phyloP scores from a whole-genome alignment of 805 yeast species.

The Candida tammaniensis region DNA sequence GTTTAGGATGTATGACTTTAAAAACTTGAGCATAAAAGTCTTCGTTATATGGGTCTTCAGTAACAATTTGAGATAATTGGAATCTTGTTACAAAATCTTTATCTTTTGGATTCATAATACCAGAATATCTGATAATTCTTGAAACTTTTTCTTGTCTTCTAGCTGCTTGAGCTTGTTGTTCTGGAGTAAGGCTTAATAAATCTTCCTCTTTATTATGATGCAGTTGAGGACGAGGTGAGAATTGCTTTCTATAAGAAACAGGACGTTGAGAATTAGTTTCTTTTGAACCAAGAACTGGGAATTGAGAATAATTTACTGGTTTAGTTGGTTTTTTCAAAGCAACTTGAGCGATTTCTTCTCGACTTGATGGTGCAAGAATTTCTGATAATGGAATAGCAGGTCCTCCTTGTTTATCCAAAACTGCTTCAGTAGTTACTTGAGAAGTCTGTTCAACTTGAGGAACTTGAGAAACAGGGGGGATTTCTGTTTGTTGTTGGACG shows the following conservation, averaged over 20 bases:
- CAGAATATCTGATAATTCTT: conserved; percentile 76
- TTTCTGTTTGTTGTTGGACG: conserved; percentile 5
- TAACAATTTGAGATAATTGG: conserved; percentile 91
- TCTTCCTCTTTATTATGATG: conserved; percentile 18
- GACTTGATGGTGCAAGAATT: conserved; percentile 10
- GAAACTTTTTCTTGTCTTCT: conserved; percentile 73
- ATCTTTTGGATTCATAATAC: conserved; percentile 96
- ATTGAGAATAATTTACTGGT: conserved; percentile 42
- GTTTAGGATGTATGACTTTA: conserved; percentile 53
- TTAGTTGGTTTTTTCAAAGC: conserved; percentile 7
- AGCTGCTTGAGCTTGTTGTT: conserved; percentile 65
- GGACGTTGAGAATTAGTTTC: conserved; percentile 18
- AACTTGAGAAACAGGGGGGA: conserved; percentile 1
- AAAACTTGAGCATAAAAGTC: conserved; percentile 95
- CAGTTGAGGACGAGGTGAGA: conserved; percentile 14
- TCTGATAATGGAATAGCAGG: conserved; percentile 12
- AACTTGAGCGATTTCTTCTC: conserved; percentile 10
- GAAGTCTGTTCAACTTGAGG: background rate
- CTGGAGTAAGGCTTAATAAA: conserved; percentile 53
- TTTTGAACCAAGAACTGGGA: conserved; percentile 54
- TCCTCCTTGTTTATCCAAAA: background rate
- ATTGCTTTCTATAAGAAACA: conserved; percentile 12
- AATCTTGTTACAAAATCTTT: conserved; percentile 93
- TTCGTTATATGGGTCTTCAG: conserved; percentile 95
- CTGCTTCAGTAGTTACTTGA: conserved; percentile 1